These are phyloP conservation scores for Ligustrum vulgare DNA, from an alignment of 257 asterid genomes.

Conservation along the genomic window DNA sequence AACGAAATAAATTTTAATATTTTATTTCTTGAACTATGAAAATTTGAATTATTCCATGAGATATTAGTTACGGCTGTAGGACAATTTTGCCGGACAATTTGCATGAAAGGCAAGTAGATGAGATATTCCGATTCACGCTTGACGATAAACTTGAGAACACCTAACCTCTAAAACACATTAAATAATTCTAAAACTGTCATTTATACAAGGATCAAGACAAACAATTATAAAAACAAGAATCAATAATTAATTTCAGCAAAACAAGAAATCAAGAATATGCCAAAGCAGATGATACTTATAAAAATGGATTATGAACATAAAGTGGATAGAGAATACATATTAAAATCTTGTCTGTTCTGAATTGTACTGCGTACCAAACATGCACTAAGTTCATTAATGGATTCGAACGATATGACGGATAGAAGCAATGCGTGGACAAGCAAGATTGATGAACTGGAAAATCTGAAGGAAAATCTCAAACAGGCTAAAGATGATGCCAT, in stretches of 20 bases:
- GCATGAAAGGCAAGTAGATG: background rate
- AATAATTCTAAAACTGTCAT: constrained; percentile 8
- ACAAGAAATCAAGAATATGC: constrained; percentile 13
- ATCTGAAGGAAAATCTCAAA: constrained; percentile 39
- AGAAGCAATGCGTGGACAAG: constrained; percentile 9
- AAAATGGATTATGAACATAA: background rate
- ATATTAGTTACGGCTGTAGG: background rate
- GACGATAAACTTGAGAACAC: constrained; percentile 11
- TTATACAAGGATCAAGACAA: constrained; percentile 8
- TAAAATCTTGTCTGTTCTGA: background rate
- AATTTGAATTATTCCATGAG: background rate
- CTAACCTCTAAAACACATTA: constrained; percentile 16
- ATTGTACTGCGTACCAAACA: background rate
- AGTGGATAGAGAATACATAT: background rate
- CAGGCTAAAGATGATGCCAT: constrained; percentile 60
- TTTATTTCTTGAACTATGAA: too few relatives aligned
- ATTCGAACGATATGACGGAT: background rate
- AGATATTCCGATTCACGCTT: background rate
- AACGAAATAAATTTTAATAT: background rate
- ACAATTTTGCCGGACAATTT: constrained; percentile 3
- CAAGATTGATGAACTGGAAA: constrained; percentile 39
- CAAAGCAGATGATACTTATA: background rate
- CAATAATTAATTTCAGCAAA: background rate
- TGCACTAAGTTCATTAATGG: background rate
- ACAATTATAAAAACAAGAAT: background rate